Percentiles rank a stretch among this genome's conserved stretches.
phyloP scores from a whole-genome alignment of 352 stramenopile species.

The Thalassiosira exigua region DNA sequence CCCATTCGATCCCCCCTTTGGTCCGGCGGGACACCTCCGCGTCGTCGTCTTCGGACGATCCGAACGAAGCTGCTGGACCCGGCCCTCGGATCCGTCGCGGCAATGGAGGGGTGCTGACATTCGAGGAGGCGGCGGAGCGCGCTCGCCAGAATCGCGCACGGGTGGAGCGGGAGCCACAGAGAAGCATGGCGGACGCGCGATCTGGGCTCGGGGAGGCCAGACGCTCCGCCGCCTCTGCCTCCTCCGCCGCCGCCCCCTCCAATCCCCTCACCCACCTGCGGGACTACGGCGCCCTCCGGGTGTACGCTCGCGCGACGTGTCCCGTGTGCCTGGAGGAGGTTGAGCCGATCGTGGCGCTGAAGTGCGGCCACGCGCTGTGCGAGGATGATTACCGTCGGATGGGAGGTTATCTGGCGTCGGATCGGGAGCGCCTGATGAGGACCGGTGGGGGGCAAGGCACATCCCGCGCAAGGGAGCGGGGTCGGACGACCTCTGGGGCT shows the following conservation, averaged over 20 bases:
- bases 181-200: too few relatives aligned
- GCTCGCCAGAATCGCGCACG: too few relatives aligned
- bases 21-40: too few relatives aligned
- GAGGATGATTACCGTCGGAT: conserved; percentile 16
- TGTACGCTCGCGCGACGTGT: conserved; percentile 25
- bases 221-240: too few relatives aligned
- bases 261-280: conserved; percentile 15
- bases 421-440: conserved; percentile 30
- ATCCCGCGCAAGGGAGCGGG: not conserved
- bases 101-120: too few relatives aligned
- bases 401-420: conserved; percentile 30
- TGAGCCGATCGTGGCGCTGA: conserved; percentile 28
- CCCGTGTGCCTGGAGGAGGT: conserved; percentile 37
- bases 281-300: conserved; percentile 14
- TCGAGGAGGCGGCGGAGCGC: too few relatives aligned
- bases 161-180: too few relatives aligned
- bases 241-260: not conserved
- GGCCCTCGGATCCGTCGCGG: too few relatives aligned
- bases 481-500: not conserved
- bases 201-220: too few relatives aligned
- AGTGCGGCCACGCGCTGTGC: conserved; percentile 39
- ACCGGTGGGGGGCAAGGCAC: not conserved
- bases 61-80: too few relatives aligned
- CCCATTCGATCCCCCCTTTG: too few relatives aligned
- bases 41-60: too few relatives aligned